Conservation (phyloP, 768 basidiomycete genomes). For the Lactarius akahatsu region DNA sequence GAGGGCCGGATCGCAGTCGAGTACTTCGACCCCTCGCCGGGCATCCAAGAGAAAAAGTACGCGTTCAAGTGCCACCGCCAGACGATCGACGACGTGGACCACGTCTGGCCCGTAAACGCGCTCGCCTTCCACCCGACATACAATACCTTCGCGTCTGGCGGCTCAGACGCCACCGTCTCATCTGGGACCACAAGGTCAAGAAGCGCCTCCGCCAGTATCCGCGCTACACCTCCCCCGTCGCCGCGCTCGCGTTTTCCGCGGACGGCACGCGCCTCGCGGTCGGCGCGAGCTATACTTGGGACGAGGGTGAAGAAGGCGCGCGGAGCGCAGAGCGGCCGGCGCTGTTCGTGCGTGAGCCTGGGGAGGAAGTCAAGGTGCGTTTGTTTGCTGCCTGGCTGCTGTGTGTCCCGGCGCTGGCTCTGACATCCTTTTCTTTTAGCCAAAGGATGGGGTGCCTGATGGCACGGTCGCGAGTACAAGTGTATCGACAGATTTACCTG, state of each 20-base stretch:
- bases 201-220: constrained; percentile 91
- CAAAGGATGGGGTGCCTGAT: constrained; percentile 20
- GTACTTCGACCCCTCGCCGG: constrained; percentile 83
- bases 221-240: constrained; percentile 72
- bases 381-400: too few species aligned
- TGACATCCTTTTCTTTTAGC: background rate
- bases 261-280: constrained; percentile 81
- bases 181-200: constrained; percentile 98
- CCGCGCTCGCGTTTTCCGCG: constrained; percentile 76
- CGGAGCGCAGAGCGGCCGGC: constrained; percentile 63
- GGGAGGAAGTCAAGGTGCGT: constrained; percentile 76
- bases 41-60: constrained; percentile 83
- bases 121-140: constrained; percentile 93
- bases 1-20: constrained; percentile 97
- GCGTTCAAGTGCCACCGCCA: constrained; percentile 98
- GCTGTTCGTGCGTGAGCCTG: constrained; percentile 60
- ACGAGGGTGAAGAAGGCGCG: constrained; percentile 74
- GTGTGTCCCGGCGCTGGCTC: background rate
- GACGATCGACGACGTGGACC: constrained; percentile 85
- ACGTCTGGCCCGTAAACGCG: constrained; percentile 95
- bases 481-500: background rate
- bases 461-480: background rate
- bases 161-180: constrained; percentile 92
- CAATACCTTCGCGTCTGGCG: constrained; percentile 94
- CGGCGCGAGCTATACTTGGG: constrained; percentile 87